Base-by-base conservation (phyloP, 176 grass and related monocot species). In the Musa troglodytarum region DNA sequence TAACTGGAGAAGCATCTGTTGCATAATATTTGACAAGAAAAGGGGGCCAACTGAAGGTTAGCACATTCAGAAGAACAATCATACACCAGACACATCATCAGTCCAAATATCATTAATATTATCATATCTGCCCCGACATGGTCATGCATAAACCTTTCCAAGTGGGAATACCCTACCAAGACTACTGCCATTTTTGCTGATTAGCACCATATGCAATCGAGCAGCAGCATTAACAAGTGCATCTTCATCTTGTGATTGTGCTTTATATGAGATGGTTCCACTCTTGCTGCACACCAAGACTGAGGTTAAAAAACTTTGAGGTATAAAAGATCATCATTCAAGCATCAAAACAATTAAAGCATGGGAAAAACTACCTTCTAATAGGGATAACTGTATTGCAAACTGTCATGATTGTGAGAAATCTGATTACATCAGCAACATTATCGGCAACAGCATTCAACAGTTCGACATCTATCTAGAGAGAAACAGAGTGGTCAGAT, bases 221-320 rank as follows among this genome's bases (percentile, higher is more conserved):
- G 83, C 84, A 87, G 90, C 87, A 53, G 85, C 93, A 83, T 68
- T 82, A 72, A 97, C 93, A 81, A 97, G 80, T 78, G 93, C 93
- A 87, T 93, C 93, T 74, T 97, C 93, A 85, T 97, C 93, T 76
- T 97, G 87, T 50, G 93, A 97, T 76, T 97, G 93, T 69, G 93
- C 90, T 88, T 92, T 92, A 80, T 97, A 97, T 52, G 80, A 81
- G 26, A 90, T 86, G 65, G 74, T 82, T 66, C 74, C 83, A 85
- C 75, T 81, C 10, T 72, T 81, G 67, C 93, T 97, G 71, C 55
- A 85, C 72, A 80, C 53, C 69, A 53, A 17, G 24, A 85, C 61
- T 78, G 10, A 74, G 23, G 68, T 73, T 79, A 73, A 83, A 55
- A 22, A 81, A 82, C 49, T 63, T 76, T 13, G 19, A 25, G 71